Percentiles rank a stretch among this genome's conserved stretches.
phyloP scores from a whole-genome alignment of 257 asterid species.

The Fraxinus quadrangulata region DNA sequence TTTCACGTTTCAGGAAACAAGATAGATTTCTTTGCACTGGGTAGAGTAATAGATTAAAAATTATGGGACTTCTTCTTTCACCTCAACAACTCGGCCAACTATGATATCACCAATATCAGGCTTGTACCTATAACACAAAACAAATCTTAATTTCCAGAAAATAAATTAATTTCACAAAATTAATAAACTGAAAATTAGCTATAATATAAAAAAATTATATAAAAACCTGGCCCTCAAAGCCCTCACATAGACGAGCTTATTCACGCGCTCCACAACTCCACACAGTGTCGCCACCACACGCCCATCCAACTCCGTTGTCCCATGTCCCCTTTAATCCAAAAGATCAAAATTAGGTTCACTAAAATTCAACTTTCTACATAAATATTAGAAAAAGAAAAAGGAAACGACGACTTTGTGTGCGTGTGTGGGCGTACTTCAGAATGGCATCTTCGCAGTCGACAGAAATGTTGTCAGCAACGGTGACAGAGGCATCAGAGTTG shows the following conservation, averaged over 20 bases:
- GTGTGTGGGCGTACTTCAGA: slow-evolving; percentile 56
- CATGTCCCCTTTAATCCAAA: slow-evolving; percentile 78
- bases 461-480: slow-evolving; percentile 78
- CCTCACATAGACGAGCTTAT: slow-evolving; percentile 85
- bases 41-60: not conserved
- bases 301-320: slow-evolving; percentile 75
- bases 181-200: not conserved
- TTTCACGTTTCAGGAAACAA: not conserved
- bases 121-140: slow-evolving; percentile 62
- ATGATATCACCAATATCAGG: slow-evolving; percentile 92
- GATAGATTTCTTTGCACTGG: not conserved
- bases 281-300: slow-evolving; percentile 74
- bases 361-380: not conserved
- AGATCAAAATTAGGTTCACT: not conserved
- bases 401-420: not conserved
- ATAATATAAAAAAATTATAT: not conserved
- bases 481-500: slow-evolving; percentile 77
- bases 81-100: slow-evolving; percentile 96
- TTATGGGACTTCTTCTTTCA: slow-evolving; percentile 18
- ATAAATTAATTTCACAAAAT: not conserved
- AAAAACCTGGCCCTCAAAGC: slow-evolving; percentile 75
- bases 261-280: slow-evolving; percentile 95
- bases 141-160: not conserved
- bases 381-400: not conserved
- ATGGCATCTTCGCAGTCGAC: slow-evolving; percentile 84